A percentile compares a stretch with the other conserved stretches of the same genome.
phyloP scores from a whole-genome alignment of 352 stramenopile genomes.

The Thalassiosira livingstoniorum region DNA sequence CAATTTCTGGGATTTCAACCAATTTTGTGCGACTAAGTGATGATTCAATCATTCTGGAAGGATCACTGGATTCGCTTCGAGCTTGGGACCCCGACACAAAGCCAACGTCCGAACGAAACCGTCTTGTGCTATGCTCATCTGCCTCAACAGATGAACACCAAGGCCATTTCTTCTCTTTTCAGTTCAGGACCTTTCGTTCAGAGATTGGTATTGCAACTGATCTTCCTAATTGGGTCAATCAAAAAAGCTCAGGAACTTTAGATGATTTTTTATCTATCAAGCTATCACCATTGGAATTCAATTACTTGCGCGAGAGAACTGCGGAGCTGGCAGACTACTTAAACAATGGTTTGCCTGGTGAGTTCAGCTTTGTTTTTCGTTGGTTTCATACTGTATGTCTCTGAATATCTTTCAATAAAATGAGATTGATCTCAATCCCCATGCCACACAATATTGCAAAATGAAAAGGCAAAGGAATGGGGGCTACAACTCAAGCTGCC shows the following conservation, averaged over 20 bases:
- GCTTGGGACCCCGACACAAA: conserved; percentile 66
- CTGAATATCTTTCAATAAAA: no score
- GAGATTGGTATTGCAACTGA: background rate
- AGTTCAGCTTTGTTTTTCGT: no score
- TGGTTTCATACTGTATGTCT: background rate
- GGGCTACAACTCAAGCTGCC: conserved; percentile 70
- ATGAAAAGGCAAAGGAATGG: conserved; percentile 81
- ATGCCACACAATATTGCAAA: no score
- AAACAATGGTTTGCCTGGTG: conserved; percentile 76
- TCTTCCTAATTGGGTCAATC: conserved; percentile 66
- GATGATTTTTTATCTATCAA: conserved; percentile 76
- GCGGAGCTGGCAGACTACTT: conserved; percentile 82
- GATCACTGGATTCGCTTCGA: conserved; percentile 51
- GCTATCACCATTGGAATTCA: conserved; percentile 66
- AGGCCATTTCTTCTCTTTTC: conserved; percentile 49
- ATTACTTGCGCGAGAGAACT: conserved; percentile 70
- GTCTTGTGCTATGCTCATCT: conserved; percentile 41
- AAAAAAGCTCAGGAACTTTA: conserved; percentile 53
- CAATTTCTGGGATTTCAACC: conserved; percentile 37
- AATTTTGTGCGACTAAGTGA: conserved; percentile 45
- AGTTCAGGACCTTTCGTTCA: conserved; percentile 68
- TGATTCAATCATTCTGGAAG: conserved; percentile 49
- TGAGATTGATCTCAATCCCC: background rate
- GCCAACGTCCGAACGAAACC: conserved; percentile 56
- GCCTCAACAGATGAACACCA: background rate